Percentiles rank a stretch among this genome's conserved stretches.
Evolutionary conservation across 2,329 filamentous ascomycete genomes (phyloP).

Genomic region (Tolypocladium inflatum): DNA sequence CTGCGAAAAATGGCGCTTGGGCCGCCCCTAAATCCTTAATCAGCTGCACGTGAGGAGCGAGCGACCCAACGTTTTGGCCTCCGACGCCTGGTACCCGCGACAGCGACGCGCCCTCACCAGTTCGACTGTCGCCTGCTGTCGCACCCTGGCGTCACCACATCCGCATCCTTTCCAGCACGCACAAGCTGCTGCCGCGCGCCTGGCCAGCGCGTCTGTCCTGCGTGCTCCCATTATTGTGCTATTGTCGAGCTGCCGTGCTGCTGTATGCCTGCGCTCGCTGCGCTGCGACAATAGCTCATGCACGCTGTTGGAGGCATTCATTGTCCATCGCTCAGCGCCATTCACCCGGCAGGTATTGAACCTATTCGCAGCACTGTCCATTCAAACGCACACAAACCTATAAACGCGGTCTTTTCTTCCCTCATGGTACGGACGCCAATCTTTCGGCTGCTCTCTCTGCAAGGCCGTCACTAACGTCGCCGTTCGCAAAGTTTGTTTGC

Average conservation of each 20-base stretch:
- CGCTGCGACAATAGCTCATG: background rate
- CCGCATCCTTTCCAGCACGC: background rate
- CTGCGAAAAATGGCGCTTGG: background rate
- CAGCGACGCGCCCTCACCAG: conserved; percentile 7
- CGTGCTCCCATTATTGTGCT: background rate
- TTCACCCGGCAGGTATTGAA: background rate
- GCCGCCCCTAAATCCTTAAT: background rate
- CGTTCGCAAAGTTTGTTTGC: background rate
- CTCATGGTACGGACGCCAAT: background rate
- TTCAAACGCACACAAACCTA: background rate
- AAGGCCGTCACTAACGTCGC: background rate
- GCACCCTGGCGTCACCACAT: conserved; percentile 2
- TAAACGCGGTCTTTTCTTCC: background rate
- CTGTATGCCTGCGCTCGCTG: background rate
- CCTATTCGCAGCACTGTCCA: background rate
- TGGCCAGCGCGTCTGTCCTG: background rate
- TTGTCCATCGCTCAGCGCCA: background rate
- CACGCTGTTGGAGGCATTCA: background rate
- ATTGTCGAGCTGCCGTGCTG: background rate
- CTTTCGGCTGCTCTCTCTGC: background rate
- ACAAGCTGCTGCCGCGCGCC: background rate
- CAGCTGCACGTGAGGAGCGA: conserved; percentile 1
- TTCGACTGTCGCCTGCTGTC: conserved; percentile 2
- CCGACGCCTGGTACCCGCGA: conserved; percentile 5
- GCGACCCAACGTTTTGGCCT: background rate